These are phyloP conservation scores for Kodamaea restingae DNA, from an alignment of 805 yeast genomes.

Conservation along the genomic window DNA sequence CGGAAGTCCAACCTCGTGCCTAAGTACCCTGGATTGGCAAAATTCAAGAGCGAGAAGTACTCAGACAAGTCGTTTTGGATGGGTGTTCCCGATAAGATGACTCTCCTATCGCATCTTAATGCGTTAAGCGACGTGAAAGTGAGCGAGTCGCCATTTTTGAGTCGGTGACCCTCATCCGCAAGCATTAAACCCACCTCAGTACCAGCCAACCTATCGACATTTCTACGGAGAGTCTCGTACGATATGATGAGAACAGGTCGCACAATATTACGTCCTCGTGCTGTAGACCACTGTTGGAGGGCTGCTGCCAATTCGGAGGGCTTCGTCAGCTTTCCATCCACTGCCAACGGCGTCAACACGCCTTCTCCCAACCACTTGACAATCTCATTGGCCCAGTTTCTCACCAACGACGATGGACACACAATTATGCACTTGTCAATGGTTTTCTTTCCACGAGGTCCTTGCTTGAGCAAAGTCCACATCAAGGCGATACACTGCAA, in stretches of 20 bases:
- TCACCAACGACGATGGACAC: slow-evolving; percentile 90
- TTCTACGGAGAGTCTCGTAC: slow-evolving; percentile 87
- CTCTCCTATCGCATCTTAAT: slow-evolving; percentile 82
- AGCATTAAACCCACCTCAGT: slow-evolving; percentile 82
- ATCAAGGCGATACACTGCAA: slow-evolving; percentile 81
- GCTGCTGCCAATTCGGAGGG: slow-evolving; percentile 64
- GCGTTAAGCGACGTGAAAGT: slow-evolving; percentile 85
- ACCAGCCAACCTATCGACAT: slow-evolving; percentile 67
- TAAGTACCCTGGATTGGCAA: slow-evolving; percentile 90
- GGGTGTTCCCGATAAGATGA: slow-evolving; percentile 93
- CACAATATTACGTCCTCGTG: slow-evolving; percentile 82
- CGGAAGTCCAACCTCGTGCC: slow-evolving; percentile 84
- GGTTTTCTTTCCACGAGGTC: slow-evolving; percentile 79
- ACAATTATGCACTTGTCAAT: slow-evolving; percentile 89
- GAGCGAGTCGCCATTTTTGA: slow-evolving; percentile 75
- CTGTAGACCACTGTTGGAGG: slow-evolving; percentile 79
- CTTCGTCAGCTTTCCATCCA: slow-evolving; percentile 85
- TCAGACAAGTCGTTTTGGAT: slow-evolving; percentile 94
- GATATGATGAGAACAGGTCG: slow-evolving; percentile 92
- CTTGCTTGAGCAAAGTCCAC: slow-evolving; percentile 89
- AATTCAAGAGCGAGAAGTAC: slow-evolving; percentile 82
- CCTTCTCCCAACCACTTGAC: slow-evolving; percentile 94
- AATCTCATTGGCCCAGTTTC: slow-evolving; percentile 96
- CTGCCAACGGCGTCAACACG: slow-evolving; percentile 80
- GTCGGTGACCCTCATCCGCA: slow-evolving; percentile 48